Evolutionary conservation across 1,139 yeast species (phyloP).

Genomic region (Nakaseomyces nivariensis): DNA sequence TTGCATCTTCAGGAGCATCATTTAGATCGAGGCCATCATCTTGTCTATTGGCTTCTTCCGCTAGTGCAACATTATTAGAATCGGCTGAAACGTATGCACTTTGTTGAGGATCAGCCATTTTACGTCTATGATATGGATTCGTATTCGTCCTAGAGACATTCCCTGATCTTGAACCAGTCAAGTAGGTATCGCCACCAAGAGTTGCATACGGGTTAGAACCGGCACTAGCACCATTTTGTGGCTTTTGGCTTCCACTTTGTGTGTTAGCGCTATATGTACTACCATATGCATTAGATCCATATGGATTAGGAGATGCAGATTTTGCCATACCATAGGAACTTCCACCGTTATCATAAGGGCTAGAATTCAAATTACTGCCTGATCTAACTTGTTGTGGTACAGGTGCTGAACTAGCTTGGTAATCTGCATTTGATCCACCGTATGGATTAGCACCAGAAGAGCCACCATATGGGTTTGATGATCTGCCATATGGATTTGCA

Average conservation of each 20-base stretch:
- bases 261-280: conserved; percentile 1
- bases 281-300: conserved; percentile 5
- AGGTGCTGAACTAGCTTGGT: background rate
- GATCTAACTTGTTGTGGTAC: background rate
- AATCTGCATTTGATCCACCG: background rate
- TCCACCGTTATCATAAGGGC: background rate
- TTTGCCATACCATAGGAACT: background rate
- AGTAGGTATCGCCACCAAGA: conserved; percentile 8
- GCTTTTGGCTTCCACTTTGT: background rate
- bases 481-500: background rate
- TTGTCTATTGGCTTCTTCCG: conserved; percentile 3
- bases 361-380: background rate
- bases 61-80: conserved; percentile 5
- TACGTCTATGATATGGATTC: conserved; percentile 13
- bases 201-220: conserved; percentile 12
- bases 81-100: conserved; percentile 1
- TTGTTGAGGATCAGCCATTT: background rate
- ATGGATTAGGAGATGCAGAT: background rate
- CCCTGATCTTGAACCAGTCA: conserved; percentile 2
- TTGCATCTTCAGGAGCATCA: conserved; percentile 9
- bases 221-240: background rate
- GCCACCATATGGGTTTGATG: conserved; percentile 6
- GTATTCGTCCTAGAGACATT: conserved; percentile 2
- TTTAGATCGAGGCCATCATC: conserved; percentile 12
- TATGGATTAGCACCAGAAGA: conserved; percentile 4